phyloP scores from a whole-genome alignment of 1,139 yeast genomes.

The Yamadazyma taylorii region DNA sequence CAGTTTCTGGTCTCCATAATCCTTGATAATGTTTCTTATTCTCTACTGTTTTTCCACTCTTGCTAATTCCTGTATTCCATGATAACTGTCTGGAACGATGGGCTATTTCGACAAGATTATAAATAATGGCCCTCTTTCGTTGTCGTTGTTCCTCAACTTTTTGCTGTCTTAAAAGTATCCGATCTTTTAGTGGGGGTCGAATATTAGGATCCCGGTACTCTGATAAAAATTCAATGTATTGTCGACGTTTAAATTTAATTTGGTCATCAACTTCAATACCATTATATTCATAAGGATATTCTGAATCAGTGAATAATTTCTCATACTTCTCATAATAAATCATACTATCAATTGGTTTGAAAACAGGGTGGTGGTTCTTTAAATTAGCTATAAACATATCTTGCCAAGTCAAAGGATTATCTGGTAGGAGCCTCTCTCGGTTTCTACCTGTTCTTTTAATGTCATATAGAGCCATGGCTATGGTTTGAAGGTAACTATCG shows the following conservation, averaged over 20 bases:
- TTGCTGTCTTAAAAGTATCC: too few species aligned
- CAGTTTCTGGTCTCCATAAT: constrained; percentile 1
- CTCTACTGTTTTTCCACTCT: background rate
- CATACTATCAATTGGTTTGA: background rate
- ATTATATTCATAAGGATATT: constrained; percentile 10
- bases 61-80: constrained; percentile 11
- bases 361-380: constrained; percentile 1
- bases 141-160: constrained; percentile 6
- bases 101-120: too few species aligned
- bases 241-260: constrained; percentile 6
- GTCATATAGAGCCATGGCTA: background rate
- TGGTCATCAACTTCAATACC: constrained; percentile 7
- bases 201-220: too few species aligned
- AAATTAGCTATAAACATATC: constrained; percentile 14
- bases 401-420: constrained; percentile 13
- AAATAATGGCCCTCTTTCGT: constrained; percentile 3
- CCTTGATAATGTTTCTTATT: background rate
- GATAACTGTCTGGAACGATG: constrained; percentile 9
- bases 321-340: constrained; percentile 12
- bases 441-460: too few species aligned
- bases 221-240: constrained; percentile 4
- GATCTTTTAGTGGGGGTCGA: too few species aligned
- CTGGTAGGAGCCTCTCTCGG: too few species aligned
- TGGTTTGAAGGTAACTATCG: constrained; percentile 12
- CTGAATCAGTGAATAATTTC: constrained; percentile 10